A percentile compares a stretch with the other conserved stretches of the same genome.
These are phyloP conservation scores for Chlorociboria aeruginascens DNA, from an alignment of 495 filamentous ascomycete genomes.

Conservation along the genomic window DNA sequence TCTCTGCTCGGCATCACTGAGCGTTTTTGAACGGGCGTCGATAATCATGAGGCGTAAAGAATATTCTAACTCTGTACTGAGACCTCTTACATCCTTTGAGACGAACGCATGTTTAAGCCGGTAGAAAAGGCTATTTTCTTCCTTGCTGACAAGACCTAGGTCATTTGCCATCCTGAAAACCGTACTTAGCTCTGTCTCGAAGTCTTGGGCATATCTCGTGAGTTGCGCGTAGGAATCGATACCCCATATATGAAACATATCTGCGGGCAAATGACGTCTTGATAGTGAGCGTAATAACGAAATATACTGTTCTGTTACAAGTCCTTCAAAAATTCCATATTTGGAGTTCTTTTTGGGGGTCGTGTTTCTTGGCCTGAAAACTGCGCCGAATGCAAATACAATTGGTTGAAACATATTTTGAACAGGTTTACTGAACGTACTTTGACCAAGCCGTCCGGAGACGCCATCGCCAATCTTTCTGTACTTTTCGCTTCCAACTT, in stretches of 20 bases:
- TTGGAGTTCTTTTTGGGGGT: conserved; percentile 10
- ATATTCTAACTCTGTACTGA: conserved; percentile 47
- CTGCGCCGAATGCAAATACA: not conserved
- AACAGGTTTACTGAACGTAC: too few relatives aligned
- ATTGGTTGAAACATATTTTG: too few relatives aligned
- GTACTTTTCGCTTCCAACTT: too few relatives aligned
- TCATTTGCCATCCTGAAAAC: conserved; percentile 7
- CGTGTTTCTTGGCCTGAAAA: not conserved
- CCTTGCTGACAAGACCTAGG: conserved; percentile 1
- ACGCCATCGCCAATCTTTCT: too few relatives aligned
- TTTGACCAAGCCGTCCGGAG: too few relatives aligned
- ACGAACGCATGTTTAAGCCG: conserved; percentile 46
- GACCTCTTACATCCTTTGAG: conserved; percentile 29
- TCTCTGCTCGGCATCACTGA: conserved; percentile 38
- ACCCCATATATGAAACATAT: not conserved
- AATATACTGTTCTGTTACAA: conserved; percentile 15
- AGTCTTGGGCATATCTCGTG: conserved; percentile 3
- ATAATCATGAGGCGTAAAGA: conserved; percentile 30
- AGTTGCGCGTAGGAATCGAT: conserved; percentile 16
- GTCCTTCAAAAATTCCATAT: conserved; percentile 21
- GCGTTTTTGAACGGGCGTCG: conserved; percentile 18
- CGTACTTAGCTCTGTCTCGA: conserved; percentile 17
- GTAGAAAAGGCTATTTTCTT: conserved; percentile 38
- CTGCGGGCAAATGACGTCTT: too few relatives aligned
- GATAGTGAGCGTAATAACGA: too few relatives aligned